Percentiles rank a stretch among this genome's conserved stretches.
Conservation (phyloP, 495 filamentous ascomycete species). For the Collariella sp. region DNA sequence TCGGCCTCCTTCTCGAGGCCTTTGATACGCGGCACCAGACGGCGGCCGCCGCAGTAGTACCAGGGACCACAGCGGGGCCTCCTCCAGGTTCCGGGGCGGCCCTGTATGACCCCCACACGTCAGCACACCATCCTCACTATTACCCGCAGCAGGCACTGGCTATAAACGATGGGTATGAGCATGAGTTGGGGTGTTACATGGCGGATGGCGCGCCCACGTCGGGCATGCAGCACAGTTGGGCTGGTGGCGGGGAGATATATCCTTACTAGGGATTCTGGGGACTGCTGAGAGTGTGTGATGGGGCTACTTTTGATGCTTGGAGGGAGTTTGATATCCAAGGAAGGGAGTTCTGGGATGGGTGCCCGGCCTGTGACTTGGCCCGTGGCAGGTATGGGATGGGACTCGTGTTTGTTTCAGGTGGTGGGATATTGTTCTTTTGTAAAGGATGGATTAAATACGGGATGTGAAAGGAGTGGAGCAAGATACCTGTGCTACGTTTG, state of each 20-base stretch:
- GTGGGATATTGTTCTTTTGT: neutral
- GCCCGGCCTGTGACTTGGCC: neutral
- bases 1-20: conserved; percentile 24
- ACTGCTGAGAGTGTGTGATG: neutral
- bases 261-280: conserved; percentile 8
- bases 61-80: neutral
- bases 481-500: too few relatives aligned
- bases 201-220: conserved; percentile 13
- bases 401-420: neutral
- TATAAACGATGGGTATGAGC: conserved; percentile 26
- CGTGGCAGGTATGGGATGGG: neutral
- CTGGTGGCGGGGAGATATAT: conserved; percentile 16
- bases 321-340: neutral
- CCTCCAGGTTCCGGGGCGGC: neutral
- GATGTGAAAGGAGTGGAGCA: too few relatives aligned
- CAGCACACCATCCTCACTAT: conserved; percentile 19
- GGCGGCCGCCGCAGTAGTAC: neutral
- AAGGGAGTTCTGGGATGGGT: neutral
- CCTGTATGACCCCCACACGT: conserved; percentile 18
- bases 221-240: conserved; percentile 19
- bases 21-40: conserved; percentile 24
- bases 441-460: neutral
- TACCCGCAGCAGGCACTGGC: conserved; percentile 15
- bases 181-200: conserved; percentile 27
- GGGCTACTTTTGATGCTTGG: neutral